phyloP scores from a whole-genome alignment of 495 filamentous ascomycete genomes.

The Neurospora sp. region DNA sequence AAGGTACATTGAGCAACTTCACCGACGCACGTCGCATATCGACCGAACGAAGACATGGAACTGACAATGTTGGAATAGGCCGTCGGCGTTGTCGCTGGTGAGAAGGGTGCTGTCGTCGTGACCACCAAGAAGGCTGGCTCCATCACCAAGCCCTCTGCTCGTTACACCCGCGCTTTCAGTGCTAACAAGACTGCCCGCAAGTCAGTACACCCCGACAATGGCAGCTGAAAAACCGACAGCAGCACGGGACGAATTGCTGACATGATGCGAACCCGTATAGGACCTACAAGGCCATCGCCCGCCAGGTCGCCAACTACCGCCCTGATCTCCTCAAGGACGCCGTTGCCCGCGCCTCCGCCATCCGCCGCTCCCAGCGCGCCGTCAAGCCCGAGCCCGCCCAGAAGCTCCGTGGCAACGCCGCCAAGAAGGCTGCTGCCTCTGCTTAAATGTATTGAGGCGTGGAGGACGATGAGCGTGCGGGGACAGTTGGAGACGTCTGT shows the following conservation, averaged over 20 bases:
- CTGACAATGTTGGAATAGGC: slow-evolving; percentile 45
- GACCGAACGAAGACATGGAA: slow-evolving; percentile 8
- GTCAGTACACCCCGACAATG: slow-evolving; percentile 42
- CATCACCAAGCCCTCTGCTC: slow-evolving; percentile 57
- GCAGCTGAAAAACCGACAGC: not conserved
- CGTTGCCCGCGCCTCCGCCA: slow-evolving; percentile 78
- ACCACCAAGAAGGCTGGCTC: slow-evolving; percentile 74
- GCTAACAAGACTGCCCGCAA: slow-evolving; percentile 63
- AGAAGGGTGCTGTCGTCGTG: slow-evolving; percentile 63
- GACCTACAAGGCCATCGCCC: slow-evolving; percentile 79
- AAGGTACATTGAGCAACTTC: slow-evolving; percentile 54
- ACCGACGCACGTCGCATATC: slow-evolving; percentile 1
- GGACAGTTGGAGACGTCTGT: slow-evolving; percentile 9
- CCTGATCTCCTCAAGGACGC: slow-evolving; percentile 78
- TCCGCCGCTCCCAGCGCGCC: slow-evolving; percentile 66
- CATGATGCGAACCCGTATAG: slow-evolving; percentile 36
- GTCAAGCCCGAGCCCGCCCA: slow-evolving; percentile 63
- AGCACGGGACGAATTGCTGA: slow-evolving; percentile 10
- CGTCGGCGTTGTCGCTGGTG: slow-evolving; percentile 57
- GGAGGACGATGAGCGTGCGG: slow-evolving; percentile 4
- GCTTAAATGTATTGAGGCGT: slow-evolving; percentile 8
- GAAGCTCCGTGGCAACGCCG: slow-evolving; percentile 76
- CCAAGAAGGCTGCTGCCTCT: slow-evolving; percentile 52
- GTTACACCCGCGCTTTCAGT: slow-evolving; percentile 54
- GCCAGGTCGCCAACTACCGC: slow-evolving; percentile 68